Conservation (phyloP, 2,329 filamentous ascomycete species). For the Fusarium lyarnte region DNA sequence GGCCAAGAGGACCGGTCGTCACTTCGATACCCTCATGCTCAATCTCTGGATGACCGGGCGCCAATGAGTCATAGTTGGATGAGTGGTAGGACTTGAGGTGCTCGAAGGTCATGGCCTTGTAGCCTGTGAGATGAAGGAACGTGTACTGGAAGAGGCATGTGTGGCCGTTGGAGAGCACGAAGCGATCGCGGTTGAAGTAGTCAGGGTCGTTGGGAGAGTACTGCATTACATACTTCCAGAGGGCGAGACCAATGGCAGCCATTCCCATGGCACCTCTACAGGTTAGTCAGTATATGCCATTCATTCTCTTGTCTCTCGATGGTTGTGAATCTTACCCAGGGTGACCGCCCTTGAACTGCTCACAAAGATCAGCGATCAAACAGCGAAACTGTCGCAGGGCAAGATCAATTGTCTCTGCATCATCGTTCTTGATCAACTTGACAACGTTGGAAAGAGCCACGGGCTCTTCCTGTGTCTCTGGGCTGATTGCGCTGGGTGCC, state of each 20-base stretch:
- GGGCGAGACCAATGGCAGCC: constrained; percentile 68
- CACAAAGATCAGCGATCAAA: constrained; percentile 73
- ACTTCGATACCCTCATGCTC: constrained; percentile 67
- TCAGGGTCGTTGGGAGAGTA: constrained; percentile 64
- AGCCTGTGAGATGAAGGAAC: constrained; percentile 63
- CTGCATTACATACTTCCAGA: constrained; percentile 70
- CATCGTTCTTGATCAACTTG: constrained; percentile 41
- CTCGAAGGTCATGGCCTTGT: constrained; percentile 64
- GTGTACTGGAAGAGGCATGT: constrained; percentile 64
- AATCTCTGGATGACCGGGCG: constrained; percentile 66
- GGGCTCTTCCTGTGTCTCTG: constrained; percentile 31
- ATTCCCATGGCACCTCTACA: constrained; percentile 63
- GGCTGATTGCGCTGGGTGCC: constrained; percentile 39
- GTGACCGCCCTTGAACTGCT: constrained; percentile 76
- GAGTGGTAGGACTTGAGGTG: constrained; percentile 65
- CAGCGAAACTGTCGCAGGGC: constrained; percentile 69
- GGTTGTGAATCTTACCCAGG: constrained; percentile 61
- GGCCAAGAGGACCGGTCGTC: constrained; percentile 67
- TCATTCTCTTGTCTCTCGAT: not conserved
- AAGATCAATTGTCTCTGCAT: constrained; percentile 51
- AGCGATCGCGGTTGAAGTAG: constrained; percentile 71
- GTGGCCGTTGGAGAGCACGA: constrained; percentile 70
- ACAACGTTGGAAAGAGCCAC: constrained; percentile 29
- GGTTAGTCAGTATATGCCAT: not conserved
- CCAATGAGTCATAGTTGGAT: constrained; percentile 57